These are phyloP conservation scores for Erucastrum elatum DNA, from an alignment of 345 rosid genomes.

Conservation along the genomic window DNA sequence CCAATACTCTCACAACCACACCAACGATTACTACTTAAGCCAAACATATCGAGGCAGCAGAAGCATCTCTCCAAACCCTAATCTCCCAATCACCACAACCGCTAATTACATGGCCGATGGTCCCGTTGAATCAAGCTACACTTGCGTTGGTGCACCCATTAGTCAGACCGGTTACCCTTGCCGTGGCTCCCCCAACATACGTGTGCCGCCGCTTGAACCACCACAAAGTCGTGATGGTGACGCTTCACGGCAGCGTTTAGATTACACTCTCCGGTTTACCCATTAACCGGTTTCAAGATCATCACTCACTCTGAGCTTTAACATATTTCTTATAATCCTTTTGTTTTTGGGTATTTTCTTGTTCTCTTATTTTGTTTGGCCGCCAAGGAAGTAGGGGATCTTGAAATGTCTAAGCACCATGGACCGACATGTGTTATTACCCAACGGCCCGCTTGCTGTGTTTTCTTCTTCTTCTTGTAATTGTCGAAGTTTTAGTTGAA, in stretches of 20 bases:
- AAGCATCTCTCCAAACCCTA: conserved; percentile 42
- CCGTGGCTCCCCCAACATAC: conserved; percentile 36
- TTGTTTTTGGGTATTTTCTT: conserved; percentile 14
- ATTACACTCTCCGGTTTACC: conserved; percentile 43
- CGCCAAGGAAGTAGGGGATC: conserved; percentile 3
- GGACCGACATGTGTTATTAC: conserved; percentile 15
- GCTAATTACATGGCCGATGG: conserved; percentile 37
- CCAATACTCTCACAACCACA: conserved; percentile 46
- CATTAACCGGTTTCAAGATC: conserved; percentile 69
- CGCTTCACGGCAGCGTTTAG: conserved; percentile 47
- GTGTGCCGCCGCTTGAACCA: conserved; percentile 43
- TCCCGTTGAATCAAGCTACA: conserved; percentile 44
- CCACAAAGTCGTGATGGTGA: conserved; percentile 51
- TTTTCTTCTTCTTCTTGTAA: neutral
- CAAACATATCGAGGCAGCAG: conserved; percentile 51
- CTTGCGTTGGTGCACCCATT: conserved; percentile 80
- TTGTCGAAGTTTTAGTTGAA: neutral
- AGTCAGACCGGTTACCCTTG: conserved; percentile 44
- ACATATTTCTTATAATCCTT: neutral
- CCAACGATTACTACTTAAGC: conserved; percentile 72
- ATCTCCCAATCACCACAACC: conserved; percentile 36
- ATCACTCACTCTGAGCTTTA: conserved; percentile 25
- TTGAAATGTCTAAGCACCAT: conserved; percentile 42
- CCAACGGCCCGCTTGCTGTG: conserved; percentile 2
- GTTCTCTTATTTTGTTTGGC: conserved; percentile 10